Evolutionary conservation across 345 rosid species (phyloP).

Genomic region (Ailanthus altissimus): DNA sequence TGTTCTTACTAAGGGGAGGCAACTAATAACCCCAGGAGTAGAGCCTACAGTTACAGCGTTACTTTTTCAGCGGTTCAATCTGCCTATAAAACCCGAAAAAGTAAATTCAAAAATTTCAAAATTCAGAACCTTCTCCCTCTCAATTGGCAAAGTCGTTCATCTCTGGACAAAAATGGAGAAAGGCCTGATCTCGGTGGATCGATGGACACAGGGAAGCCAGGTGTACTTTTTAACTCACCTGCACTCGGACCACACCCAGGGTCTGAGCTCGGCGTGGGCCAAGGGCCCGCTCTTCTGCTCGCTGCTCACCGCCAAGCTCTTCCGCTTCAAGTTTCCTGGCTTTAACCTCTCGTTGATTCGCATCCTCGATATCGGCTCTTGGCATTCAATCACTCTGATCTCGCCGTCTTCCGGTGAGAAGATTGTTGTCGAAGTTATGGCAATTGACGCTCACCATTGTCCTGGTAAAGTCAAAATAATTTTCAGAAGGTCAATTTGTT

Average conservation of each 20-base stretch:
- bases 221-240: slow-evolving; percentile 77
- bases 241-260: slow-evolving; percentile 72
- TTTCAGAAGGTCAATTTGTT: too few species aligned
- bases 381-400: slow-evolving; percentile 55
- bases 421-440: slow-evolving; percentile 48
- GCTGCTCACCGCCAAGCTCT: slow-evolving; percentile 63
- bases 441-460: slow-evolving; percentile 73
- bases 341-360: slow-evolving; percentile 67
- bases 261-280: slow-evolving; percentile 61
- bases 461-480: too few species aligned
- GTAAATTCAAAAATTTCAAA: background rate
- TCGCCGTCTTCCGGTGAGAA: slow-evolving; percentile 48
- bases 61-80: too few species aligned
- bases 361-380: slow-evolving; percentile 49
- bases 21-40: too few species aligned
- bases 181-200: slow-evolving; percentile 73
- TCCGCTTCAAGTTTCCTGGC: slow-evolving; percentile 65
- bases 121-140: background rate
- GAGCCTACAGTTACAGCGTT: too few species aligned
- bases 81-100: background rate
- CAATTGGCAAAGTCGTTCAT: background rate
- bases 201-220: slow-evolving; percentile 66
- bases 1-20: too few species aligned
- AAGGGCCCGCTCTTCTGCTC: slow-evolving; percentile 77
- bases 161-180: slow-evolving; percentile 48